These are phyloP conservation scores for Blepharisma stoltei DNA, from an alignment of 73 alveolate genomes.

Conservation along the genomic window DNA sequence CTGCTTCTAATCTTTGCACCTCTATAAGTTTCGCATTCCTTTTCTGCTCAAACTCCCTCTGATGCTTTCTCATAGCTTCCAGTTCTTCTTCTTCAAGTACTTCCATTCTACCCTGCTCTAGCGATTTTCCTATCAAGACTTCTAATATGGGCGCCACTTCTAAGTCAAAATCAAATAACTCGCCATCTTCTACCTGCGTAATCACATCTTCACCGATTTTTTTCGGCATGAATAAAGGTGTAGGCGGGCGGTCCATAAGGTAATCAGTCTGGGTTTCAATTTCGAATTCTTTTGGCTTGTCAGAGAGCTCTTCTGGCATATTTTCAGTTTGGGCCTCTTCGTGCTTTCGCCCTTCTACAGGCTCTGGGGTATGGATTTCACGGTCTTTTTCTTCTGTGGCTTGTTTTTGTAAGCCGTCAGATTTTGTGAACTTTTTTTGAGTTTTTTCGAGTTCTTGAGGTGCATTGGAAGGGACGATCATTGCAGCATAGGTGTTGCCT, in stretches of 20 bases:
- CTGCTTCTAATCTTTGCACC: conserved; percentile 82
- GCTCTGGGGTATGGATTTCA: conserved; percentile 67
- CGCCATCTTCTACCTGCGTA: conserved; percentile 77
- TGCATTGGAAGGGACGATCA: conserved; percentile 86
- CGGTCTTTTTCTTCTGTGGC: conserved; percentile 49
- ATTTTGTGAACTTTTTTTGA: conserved; percentile 16
- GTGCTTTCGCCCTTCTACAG: conserved; percentile 71
- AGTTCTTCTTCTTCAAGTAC: conserved; percentile 98
- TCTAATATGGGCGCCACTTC: conserved; percentile 91
- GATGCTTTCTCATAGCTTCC: conserved; percentile 75
- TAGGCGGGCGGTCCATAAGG: conserved; percentile 81
- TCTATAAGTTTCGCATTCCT: conserved; percentile 84
- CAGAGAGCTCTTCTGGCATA: conserved; percentile 56
- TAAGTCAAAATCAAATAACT: conserved; percentile 67
- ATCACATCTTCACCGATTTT: conserved; percentile 67
- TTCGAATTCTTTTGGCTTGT: conserved; percentile 46
- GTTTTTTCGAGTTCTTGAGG: conserved; percentile 37
- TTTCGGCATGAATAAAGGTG: conserved; percentile 82
- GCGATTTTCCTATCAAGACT: conserved; percentile 95
- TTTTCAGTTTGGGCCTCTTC: conserved; percentile 78
- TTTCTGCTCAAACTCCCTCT: conserved; percentile 85
- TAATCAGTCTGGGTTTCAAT: conserved; percentile 85
- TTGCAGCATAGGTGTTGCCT: conserved; percentile 94
- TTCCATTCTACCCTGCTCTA: conserved; percentile 94
- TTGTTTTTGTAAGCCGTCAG: conserved; percentile 14